A percentile compares a stretch with the other conserved stretches of the same genome.
Evolutionary conservation across 306 rosid genomes (phyloP).

Genomic region (Inga laurina): DNA sequence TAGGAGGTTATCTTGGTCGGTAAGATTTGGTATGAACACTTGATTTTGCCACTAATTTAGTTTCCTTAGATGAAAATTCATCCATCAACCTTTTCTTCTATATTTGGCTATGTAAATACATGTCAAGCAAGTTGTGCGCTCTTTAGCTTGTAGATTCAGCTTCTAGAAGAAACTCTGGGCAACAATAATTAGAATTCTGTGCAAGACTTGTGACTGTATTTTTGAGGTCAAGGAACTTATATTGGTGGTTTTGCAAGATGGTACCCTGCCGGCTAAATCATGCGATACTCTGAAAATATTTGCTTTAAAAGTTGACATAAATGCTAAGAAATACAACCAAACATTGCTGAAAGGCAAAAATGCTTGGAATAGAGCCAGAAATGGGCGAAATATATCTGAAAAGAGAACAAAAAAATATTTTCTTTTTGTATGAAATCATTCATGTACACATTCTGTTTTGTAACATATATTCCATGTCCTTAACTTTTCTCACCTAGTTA

Average conservation of each 20-base stretch:
- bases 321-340: not conserved
- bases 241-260: not conserved
- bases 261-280: not conserved
- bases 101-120: not conserved
- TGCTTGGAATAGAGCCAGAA: not conserved
- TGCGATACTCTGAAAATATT: not conserved
- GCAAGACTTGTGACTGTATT: too few relatives aligned
- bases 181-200: too few relatives aligned
- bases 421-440: too few relatives aligned
- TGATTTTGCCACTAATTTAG: not conserved
- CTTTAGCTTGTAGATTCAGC: not conserved
- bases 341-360: not conserved
- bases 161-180: too few relatives aligned
- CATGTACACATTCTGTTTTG: too few relatives aligned
- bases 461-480: too few relatives aligned
- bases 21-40: slow-evolving; percentile 8
- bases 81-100: not conserved
- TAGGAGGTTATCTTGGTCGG: slow-evolving; percentile 23
- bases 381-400: too few relatives aligned
- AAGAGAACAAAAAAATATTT: not conserved
- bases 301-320: not conserved
- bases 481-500: too few relatives aligned
- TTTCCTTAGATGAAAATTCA: not conserved
- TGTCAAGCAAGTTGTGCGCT: not conserved
- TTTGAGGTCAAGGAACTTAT: too few relatives aligned